phyloP scores from a whole-genome alignment of 495 filamentous ascomycete genomes.

The Penicillium soppii region DNA sequence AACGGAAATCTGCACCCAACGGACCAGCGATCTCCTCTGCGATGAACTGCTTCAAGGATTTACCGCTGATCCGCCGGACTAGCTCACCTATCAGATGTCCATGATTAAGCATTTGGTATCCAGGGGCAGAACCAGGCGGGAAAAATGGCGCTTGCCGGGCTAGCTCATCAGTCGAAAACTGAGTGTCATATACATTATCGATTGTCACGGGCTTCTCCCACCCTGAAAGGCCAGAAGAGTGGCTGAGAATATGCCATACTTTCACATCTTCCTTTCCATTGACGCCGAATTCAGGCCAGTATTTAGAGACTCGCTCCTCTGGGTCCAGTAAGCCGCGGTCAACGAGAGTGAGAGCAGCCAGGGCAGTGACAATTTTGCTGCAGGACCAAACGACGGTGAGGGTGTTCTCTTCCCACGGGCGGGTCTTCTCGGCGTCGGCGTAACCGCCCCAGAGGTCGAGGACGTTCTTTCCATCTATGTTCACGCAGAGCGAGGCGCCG shows the following conservation, averaged over 20 bases:
- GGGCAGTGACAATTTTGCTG: conserved; percentile 38
- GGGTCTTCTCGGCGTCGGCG: conserved; percentile 21
- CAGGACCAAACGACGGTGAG: conserved; percentile 40
- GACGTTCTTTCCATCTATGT: conserved; percentile 40
- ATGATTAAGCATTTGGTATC: conserved; percentile 39
- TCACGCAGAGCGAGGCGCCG: conserved; percentile 43
- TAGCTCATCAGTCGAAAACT: conserved; percentile 29
- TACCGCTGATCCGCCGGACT: conserved; percentile 37
- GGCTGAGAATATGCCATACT: conserved; percentile 42
- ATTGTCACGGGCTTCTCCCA: conserved; percentile 32
- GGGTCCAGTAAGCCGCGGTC: conserved; percentile 40
- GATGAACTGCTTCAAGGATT: conserved; percentile 39
- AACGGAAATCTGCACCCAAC: conserved; percentile 38
- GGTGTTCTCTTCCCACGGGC: conserved; percentile 42
- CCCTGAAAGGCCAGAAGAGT: conserved; percentile 33
- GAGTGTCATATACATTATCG: conserved; percentile 30
- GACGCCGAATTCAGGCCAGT: conserved; percentile 48
- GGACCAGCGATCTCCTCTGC: conserved; percentile 38
- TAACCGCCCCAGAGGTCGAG: conserved; percentile 50
- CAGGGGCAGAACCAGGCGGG: conserved; percentile 37
- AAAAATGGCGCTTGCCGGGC: conserved; percentile 44
- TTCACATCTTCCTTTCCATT: conserved; percentile 41
- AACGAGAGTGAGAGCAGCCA: conserved; percentile 38
- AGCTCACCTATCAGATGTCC: conserved; percentile 43
- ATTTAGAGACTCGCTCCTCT: conserved; percentile 36